Evolutionary conservation across 257 asterid species (phyloP).

Genomic region (Solanum virginianum): DNA sequence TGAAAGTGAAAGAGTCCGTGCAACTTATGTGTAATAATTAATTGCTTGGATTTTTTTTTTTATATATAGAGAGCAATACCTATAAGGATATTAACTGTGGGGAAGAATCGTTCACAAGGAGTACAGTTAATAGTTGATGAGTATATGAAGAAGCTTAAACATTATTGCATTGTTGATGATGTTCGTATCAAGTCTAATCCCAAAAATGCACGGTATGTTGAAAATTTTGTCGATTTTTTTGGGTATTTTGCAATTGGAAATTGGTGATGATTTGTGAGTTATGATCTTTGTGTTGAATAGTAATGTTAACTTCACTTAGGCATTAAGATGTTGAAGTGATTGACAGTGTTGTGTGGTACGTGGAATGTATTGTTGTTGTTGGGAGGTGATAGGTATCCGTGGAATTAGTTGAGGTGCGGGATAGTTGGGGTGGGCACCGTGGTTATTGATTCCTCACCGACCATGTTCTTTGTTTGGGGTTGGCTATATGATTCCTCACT

Average conservation of each 20-base stretch:
- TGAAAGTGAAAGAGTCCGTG: no score
- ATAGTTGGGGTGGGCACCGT: accelerated
- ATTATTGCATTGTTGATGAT: slow-evolving; percentile 60
- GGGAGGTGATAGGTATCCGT: accelerated
- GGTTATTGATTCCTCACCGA: background rate
- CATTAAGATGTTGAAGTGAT: background rate
- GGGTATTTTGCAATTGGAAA: background rate
- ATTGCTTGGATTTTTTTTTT: background rate
- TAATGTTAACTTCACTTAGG: background rate
- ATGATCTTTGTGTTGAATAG: background rate
- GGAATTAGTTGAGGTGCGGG: background rate
- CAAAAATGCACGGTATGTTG: slow-evolving; percentile 57
- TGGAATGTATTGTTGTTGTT: background rate
- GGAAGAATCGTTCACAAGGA: slow-evolving; percentile 71
- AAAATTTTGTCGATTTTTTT: background rate
- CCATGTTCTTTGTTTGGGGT: background rate
- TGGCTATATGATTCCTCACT: background rate
- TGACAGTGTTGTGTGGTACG: accelerated
- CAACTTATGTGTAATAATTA: background rate
- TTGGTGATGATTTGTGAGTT: background rate
- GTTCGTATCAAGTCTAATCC: slow-evolving; percentile 76
- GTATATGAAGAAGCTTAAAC: slow-evolving; percentile 50
- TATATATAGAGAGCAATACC: slow-evolving; percentile 55
- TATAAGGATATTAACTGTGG: slow-evolving; percentile 66
- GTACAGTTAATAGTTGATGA: slow-evolving; percentile 67